These are phyloP conservation scores for Saraca asoca DNA, from an alignment of 331 rosid genomes.

Conservation along the genomic window DNA sequence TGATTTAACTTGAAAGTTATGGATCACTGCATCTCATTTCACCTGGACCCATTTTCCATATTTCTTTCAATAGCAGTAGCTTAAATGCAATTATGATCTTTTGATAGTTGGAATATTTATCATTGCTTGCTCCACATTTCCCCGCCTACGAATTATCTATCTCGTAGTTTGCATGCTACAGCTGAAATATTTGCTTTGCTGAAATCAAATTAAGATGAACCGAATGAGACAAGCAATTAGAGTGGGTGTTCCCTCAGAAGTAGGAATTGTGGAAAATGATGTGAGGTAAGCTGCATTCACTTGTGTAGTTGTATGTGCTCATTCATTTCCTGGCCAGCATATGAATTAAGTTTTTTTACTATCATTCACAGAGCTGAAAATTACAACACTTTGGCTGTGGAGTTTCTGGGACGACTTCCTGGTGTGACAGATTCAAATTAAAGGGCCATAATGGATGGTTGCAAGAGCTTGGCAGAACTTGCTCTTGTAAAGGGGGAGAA, in stretches of 20 bases:
- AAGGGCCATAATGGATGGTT: slow-evolving; percentile 84
- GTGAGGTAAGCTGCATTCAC: slow-evolving; percentile 59
- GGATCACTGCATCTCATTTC: slow-evolving; percentile 29
- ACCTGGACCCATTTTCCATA: slow-evolving; percentile 33
- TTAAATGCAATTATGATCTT: slow-evolving; percentile 24
- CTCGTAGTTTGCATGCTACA: slow-evolving; percentile 90
- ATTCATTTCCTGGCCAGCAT: slow-evolving; percentile 9
- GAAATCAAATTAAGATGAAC: slow-evolving; percentile 94
- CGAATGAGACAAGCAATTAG: slow-evolving; percentile 82
- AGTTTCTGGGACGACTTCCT: slow-evolving; percentile 88
- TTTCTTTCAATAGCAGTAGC: slow-evolving; percentile 21
- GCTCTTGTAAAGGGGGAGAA: slow-evolving; percentile 78
- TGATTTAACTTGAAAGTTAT: slow-evolving; percentile 40
- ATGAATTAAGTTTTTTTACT: slow-evolving; percentile 24
- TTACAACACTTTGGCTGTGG: slow-evolving; percentile 93
- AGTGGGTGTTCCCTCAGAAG: slow-evolving; percentile 97
- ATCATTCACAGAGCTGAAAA: slow-evolving; percentile 75
- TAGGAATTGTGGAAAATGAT: slow-evolving; percentile 81
- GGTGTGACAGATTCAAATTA: slow-evolving; percentile 89
- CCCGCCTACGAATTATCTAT: slow-evolving; percentile 89
- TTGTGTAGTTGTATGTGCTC: not conserved
- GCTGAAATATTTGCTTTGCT: slow-evolving; percentile 86
- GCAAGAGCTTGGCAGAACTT: slow-evolving; percentile 88
- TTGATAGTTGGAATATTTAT: slow-evolving; percentile 51
- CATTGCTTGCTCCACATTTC: slow-evolving; percentile 87